These are phyloP conservation scores for Endothia cerciana DNA, from an alignment of 2,329 filamentous ascomycete species.

Conservation along the genomic window DNA sequence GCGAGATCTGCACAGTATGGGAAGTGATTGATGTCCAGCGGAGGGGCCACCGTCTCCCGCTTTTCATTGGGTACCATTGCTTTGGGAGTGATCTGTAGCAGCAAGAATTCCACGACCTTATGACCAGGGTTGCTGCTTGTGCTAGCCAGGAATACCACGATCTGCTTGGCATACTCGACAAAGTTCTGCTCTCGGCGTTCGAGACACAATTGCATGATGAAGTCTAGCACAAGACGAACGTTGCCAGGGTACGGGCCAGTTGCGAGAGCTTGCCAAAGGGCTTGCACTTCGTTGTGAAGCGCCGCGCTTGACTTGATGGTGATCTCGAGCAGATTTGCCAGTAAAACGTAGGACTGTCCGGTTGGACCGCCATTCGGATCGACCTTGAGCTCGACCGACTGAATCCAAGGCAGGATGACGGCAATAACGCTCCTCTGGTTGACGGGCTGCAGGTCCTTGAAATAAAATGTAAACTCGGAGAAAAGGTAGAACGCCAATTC, in stretches of 20 bases:
- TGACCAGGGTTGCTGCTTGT: constrained; percentile 74
- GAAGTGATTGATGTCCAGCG: constrained; percentile 72
- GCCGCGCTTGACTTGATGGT: constrained; percentile 89
- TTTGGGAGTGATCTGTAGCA: constrained; percentile 89
- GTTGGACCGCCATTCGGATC: constrained; percentile 92
- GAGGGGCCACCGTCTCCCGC: constrained; percentile 67
- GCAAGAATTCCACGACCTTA: constrained; percentile 91
- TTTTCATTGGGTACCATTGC: constrained; percentile 96
- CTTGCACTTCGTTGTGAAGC: constrained; percentile 95
- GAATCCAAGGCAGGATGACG: constrained; percentile 94
- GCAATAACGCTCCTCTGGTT: constrained; percentile 93
- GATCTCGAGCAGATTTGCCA: constrained; percentile 94
- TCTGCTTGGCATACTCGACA: constrained; percentile 96
- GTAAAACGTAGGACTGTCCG: constrained; percentile 88
- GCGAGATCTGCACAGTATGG: constrained; percentile 89
- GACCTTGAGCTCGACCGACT: constrained; percentile 87
- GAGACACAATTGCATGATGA: constrained; percentile 91
- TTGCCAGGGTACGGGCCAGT: constrained; percentile 93
- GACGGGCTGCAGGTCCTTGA: constrained; percentile 81
- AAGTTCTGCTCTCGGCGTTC: constrained; percentile 97
- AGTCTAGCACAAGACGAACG: constrained; percentile 91
- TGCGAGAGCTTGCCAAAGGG: constrained; percentile 93
- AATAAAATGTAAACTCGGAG: constrained; percentile 92
- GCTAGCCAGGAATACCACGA: constrained; percentile 93
- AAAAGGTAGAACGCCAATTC: constrained; percentile 93